phyloP scores from a whole-genome alignment of 2,329 filamentous ascomycete genomes.

The Sporothrix schenckii region DNA sequence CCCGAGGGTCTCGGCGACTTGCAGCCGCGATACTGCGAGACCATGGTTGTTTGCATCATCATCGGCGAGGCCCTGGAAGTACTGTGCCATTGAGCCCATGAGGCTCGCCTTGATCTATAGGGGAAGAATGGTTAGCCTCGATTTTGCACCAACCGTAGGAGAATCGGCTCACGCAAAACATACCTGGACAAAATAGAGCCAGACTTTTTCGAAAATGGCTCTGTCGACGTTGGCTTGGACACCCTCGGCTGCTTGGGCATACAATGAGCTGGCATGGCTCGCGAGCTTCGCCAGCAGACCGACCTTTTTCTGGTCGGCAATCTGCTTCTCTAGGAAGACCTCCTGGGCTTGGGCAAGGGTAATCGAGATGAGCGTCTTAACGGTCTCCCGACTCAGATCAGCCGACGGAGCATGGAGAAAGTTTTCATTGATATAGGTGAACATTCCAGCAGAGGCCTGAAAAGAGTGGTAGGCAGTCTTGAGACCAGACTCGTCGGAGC shows the following conservation, averaged over 20 bases:
- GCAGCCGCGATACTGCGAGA: slow-evolving; percentile 77
- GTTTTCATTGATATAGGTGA: slow-evolving; percentile 99
- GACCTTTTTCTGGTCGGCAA: slow-evolving; percentile 88
- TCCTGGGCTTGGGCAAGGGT: slow-evolving; percentile 97
- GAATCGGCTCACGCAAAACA: slow-evolving; percentile 36
- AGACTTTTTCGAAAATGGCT: slow-evolving; percentile 91
- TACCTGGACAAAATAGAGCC: slow-evolving; percentile 81
- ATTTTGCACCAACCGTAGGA: not conserved
- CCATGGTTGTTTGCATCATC: slow-evolving; percentile 88
- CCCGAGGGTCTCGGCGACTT: slow-evolving; percentile 75
- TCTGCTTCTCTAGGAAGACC: slow-evolving; percentile 95
- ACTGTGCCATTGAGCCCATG: slow-evolving; percentile 84
- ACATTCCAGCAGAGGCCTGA: slow-evolving; percentile 98
- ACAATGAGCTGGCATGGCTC: slow-evolving; percentile 86
- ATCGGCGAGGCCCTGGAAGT: slow-evolving; percentile 89
- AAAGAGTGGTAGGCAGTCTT: slow-evolving; percentile 98
- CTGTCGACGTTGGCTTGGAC: slow-evolving; percentile 90
- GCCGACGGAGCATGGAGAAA: slow-evolving; percentile 95
- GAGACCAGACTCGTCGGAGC: slow-evolving; percentile 86
- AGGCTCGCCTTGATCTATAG: slow-evolving; percentile 74
- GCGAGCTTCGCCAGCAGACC: slow-evolving; percentile 90
- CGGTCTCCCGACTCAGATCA: slow-evolving; percentile 92
- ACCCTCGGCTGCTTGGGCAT: slow-evolving; percentile 83
- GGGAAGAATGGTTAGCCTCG: not conserved
- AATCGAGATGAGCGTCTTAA: slow-evolving; percentile 89